These are phyloP conservation scores for Fusarium sambucinum DNA, from an alignment of 2,329 filamentous ascomycete genomes.

Conservation along the genomic window DNA sequence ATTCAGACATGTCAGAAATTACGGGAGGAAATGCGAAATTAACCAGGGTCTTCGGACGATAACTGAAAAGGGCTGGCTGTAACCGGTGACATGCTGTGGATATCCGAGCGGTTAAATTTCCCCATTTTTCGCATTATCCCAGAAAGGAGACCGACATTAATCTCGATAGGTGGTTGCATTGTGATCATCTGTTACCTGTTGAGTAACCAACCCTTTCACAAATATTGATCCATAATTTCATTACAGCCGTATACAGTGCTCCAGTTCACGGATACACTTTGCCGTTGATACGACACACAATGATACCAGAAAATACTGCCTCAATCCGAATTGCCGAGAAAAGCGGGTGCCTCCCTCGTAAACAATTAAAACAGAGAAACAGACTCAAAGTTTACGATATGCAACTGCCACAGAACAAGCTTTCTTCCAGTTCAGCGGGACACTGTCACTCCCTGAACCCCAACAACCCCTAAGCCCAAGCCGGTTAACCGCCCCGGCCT, in stretches of 20 bases:
- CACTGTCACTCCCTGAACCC: neutral
- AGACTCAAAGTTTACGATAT: neutral
- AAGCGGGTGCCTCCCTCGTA: slow-evolving; percentile 1
- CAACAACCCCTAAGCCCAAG: neutral
- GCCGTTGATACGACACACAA: neutral
- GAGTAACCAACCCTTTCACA: neutral
- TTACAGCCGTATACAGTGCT: neutral
- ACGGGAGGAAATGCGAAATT: neutral
- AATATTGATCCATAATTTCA: slow-evolving; percentile 15
- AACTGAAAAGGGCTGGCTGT: neutral
- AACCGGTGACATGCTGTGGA: slow-evolving; percentile 3
- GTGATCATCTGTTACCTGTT: neutral
- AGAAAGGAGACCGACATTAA: neutral
- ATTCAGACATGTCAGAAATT: no score
- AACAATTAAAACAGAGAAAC: neutral
- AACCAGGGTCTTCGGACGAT: neutral
- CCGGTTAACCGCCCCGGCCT: slow-evolving; percentile 1
- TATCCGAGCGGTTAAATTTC: neutral
- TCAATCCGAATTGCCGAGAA: neutral
- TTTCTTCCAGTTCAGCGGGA: neutral
- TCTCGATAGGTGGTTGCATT: neutral
- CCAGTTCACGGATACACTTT: neutral
- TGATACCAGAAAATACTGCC: neutral
- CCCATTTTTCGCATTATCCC: neutral
- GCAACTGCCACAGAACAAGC: neutral